These are phyloP conservation scores for Leccinum sublutescens DNA, from an alignment of 768 basidiomycete species.

Conservation along the genomic window DNA sequence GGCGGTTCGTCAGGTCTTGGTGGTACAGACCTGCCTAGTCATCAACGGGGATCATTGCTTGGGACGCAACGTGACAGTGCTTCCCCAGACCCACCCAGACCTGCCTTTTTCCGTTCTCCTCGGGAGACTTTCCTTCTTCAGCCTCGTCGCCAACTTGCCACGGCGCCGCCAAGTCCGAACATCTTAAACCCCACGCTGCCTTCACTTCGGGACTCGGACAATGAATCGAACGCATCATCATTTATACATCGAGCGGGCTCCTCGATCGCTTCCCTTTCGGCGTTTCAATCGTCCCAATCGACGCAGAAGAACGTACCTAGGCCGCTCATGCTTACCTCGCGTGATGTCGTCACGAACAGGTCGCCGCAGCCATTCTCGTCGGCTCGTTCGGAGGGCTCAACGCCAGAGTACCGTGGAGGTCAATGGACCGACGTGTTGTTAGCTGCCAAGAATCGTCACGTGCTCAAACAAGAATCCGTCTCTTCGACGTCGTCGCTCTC, in stretches of 20 bases:
- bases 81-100: constrained; percentile 53
- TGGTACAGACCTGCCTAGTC: constrained; percentile 2
- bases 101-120: constrained; percentile 54
- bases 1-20: constrained; percentile 15
- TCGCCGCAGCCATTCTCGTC: constrained; percentile 20
- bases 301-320: constrained; percentile 56
- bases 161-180: constrained; percentile 36
- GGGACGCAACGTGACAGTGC: constrained; percentile 33
- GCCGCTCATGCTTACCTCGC: constrained; percentile 63
- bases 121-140: constrained; percentile 53
- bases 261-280: constrained; percentile 44
- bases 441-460: constrained; percentile 33
- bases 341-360: constrained; percentile 38
- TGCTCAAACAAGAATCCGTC: constrained; percentile 50
- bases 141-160: constrained; percentile 27
- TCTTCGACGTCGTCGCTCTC: constrained; percentile 68
- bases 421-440: constrained; percentile 53
- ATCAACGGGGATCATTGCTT: constrained; percentile 43
- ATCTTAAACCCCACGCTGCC: background rate
- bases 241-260: constrained; percentile 39
- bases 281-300: constrained; percentile 34
- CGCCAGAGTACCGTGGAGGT: constrained; percentile 31
- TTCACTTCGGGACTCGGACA: constrained; percentile 22
- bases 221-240: constrained; percentile 19
- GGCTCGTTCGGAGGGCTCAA: constrained; percentile 37